Evolutionary conservation across 2,329 filamentous ascomycete genomes (phyloP), one percentile per base, ranked within the genome.

Genomic region (Microdochium trichocladiopsis): DNA sequence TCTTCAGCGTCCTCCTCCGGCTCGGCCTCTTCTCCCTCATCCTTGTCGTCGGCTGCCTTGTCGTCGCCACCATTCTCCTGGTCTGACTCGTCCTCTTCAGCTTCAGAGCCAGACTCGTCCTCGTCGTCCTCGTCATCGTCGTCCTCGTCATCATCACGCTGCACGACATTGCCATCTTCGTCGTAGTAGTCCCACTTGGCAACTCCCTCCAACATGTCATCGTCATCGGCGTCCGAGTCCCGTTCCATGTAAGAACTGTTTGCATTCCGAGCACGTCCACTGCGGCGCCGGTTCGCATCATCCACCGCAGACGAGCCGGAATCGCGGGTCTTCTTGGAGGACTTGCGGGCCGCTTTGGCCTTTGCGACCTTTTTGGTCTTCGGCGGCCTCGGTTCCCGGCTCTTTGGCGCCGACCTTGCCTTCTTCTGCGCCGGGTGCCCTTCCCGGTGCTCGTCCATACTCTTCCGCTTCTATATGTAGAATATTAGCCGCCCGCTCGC

Each of bases 191-290:
- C 71, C 80, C 80, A 84, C 61, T 79, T 69, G 1, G 79, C 78
- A 4, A 83, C 80, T 2, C 80, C 80, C 48, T 80, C 74, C 23
- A 82, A 67, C 80, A 83, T 84, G 62, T 83, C 80, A 56, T 80
- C 74, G 54, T 83, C 79, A 53, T 83, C 80, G 49, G 79, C 79
- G 11, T 74, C 73, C 11, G 78, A 78, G 52, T 81, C 77, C 28
- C 79, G 75, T 62, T 84, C 80, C 22, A 74, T 72, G 57, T 84
- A 84, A 33, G 71, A 65, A 5, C 77, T 76, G 53, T 64, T 70
- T 45, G n/a, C 18, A 49, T 67, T 72, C 56, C 69, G 71, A 4
- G 73, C 64, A 49, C 80, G 76, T n/a, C 79, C 74, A 58, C 80
- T 83, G 31, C 79, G 79, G 47, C 80, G 74, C 36, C 80, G 77